Percentiles rank a stretch among this genome's conserved stretches.
These are phyloP conservation scores for Chondrostereum purpureum DNA, from an alignment of 1,284 basidiomycete species.

Conservation along the genomic window DNA sequence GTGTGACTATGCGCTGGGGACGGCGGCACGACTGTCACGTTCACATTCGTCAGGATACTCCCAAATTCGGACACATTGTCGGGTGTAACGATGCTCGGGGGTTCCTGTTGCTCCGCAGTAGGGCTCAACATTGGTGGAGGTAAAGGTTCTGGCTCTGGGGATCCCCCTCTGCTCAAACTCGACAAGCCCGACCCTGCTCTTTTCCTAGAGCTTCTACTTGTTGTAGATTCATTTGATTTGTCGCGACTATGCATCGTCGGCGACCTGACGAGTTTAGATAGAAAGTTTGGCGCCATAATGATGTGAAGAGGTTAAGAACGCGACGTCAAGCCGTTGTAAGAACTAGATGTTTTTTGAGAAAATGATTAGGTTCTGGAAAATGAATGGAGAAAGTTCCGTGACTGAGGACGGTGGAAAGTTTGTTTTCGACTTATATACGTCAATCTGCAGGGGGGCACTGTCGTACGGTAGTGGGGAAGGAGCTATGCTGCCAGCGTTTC, in stretches of 20 bases:
- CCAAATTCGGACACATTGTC: slow-evolving; percentile 20
- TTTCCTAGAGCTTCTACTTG: slow-evolving; percentile 20
- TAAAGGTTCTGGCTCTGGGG: background rate
- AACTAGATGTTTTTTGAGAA: too few species aligned
- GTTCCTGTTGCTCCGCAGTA: background rate
- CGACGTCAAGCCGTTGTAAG: too few species aligned
- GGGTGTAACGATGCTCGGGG: slow-evolving; percentile 15
- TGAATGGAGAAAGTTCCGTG: too few species aligned
- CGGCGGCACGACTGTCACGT: slow-evolving; percentile 52
- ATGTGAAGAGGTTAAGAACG: background rate
- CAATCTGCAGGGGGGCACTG: too few species aligned
- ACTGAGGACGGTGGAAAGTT: too few species aligned
- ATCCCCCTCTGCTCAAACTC: background rate
- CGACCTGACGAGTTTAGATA: slow-evolving; percentile 42
- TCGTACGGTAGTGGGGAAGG: too few species aligned
- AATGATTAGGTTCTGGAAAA: too few species aligned
- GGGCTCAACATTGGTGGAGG: background rate
- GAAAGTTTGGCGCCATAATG: slow-evolving; percentile 42
- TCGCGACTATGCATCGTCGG: slow-evolving; percentile 19
- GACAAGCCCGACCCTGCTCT: slow-evolving; percentile 14
- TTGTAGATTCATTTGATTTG: slow-evolving; percentile 21
- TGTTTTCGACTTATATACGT: too few species aligned
- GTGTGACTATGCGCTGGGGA: slow-evolving; percentile 33
- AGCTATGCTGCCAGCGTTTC: too few species aligned
- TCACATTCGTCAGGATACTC: slow-evolving; percentile 30